Evolutionary conservation across 2,329 filamentous ascomycete genomes (phyloP), one percentile per base, ranked within the genome.

Genomic region (Rhynchosporium graminicola): DNA sequence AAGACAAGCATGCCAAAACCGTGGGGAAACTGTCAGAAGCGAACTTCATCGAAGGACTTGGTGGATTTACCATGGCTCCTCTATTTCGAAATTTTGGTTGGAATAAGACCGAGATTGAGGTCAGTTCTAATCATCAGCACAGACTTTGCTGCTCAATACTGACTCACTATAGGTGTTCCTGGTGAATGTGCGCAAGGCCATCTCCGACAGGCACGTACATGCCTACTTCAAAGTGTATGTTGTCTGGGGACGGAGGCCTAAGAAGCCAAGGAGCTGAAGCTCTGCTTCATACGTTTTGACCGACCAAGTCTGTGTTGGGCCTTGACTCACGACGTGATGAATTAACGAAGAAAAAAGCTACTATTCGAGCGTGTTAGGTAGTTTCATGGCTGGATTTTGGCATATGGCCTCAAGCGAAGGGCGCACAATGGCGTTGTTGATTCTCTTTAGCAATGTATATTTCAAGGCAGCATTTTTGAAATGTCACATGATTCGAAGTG

Each of bases 31-130:
- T 69, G 69, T 67, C 63, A 15, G 71, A 70, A 40, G 64, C 67
- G 10, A 74, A 74, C 47, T 69, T 65, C 64, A 59, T 71, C 3
- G 55, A 61, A 3, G 71, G 70, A 1, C 57, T 73, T 33, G 58
- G 57, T 3, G 71, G 47, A 2, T 69, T 74, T 20, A 71, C 65
- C n/a, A 63, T 73, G 67, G 71, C 62, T 1, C 63, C 60, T 3
- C 71, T 74, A 59, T 68, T 66, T 12, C 59, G 72, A 15, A 57
- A 67, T 3, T 56, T 74, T 26, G 50, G 61, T 6, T 74, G 72
- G 72, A 73, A 54, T 38, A 70, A 70, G 59, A 66, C 70, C 9
- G 64, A 73, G 59, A 74, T 73, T 42, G 72, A 74, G 67, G 70
- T 71, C 63, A 9, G 46, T 40, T 10, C 15, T 20, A 54, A 12